phyloP scores from a whole-genome alignment of 2,329 filamentous ascomycete species.

The Pseudogymnoascus sp. region DNA sequence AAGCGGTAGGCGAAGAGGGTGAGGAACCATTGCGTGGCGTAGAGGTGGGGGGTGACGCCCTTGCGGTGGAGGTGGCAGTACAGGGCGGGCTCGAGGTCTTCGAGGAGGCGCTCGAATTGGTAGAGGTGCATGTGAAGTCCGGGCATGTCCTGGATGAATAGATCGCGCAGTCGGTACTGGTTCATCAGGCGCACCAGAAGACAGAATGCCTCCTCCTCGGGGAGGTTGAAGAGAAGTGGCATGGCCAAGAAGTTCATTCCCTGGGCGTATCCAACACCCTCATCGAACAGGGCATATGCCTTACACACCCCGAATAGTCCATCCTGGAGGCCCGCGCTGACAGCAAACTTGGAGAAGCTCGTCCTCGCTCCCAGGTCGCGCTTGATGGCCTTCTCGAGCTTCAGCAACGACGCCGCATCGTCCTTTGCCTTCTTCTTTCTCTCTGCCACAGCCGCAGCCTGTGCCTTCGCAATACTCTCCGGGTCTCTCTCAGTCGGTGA shows the following conservation, averaged over 20 bases:
- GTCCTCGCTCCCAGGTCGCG: conserved; percentile 86
- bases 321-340: conserved; percentile 84
- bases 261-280: conserved; percentile 91
- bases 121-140: conserved; percentile 89
- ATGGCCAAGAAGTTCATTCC: conserved; percentile 99
- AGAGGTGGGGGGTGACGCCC: conserved; percentile 82
- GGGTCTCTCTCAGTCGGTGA: conserved; percentile 53
- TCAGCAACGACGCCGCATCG: conserved; percentile 63
- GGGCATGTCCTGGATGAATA: conserved; percentile 95
- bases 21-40: conserved; percentile 98
- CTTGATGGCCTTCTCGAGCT: conserved; percentile 84
- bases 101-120: conserved; percentile 87
- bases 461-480: conserved; percentile 57
- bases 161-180: conserved; percentile 83
- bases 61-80: conserved; percentile 89
- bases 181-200: conserved; percentile 92
- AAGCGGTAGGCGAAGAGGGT: conserved; percentile 98
- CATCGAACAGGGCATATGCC: conserved; percentile 91
- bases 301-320: conserved; percentile 94
- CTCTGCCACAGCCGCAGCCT: conserved; percentile 55
- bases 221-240: conserved; percentile 96
- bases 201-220: conserved; percentile 93
- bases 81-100: conserved; percentile 87
- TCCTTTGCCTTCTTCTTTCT: conserved; percentile 73
- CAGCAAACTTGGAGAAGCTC: conserved; percentile 93